A percentile compares a stretch with the other conserved stretches of the same genome.
These are phyloP conservation scores for Paraconiothyrium brasiliense DNA, from an alignment of 2,329 filamentous ascomycete genomes.

Conservation along the genomic window DNA sequence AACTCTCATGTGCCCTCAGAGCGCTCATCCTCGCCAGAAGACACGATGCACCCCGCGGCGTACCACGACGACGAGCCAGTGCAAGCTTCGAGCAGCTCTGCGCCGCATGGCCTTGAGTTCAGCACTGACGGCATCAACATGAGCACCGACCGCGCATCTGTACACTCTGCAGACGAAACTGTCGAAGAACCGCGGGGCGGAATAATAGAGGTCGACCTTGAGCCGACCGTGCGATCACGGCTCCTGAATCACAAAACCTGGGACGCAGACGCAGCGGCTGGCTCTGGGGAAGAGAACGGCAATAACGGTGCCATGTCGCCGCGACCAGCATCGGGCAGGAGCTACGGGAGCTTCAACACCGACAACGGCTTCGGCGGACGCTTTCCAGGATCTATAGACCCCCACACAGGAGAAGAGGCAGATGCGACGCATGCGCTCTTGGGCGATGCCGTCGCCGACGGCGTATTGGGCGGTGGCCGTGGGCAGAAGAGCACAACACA, in stretches of 20 bases:
- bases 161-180: slow-evolving; percentile 36
- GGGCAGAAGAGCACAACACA: slow-evolving; percentile 77
- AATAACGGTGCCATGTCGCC: slow-evolving; percentile 82
- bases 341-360: slow-evolving; percentile 62
- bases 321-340: slow-evolving; percentile 63
- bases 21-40: slow-evolving; percentile 54
- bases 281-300: slow-evolving; percentile 57
- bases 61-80: slow-evolving; percentile 32
- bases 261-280: slow-evolving; percentile 37
- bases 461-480: slow-evolving; percentile 52
- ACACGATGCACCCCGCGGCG: slow-evolving; percentile 43
- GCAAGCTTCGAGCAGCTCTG: slow-evolving; percentile 26
- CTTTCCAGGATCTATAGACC: slow-evolving; percentile 45
- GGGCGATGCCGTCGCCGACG: slow-evolving; percentile 56
- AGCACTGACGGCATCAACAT: slow-evolving; percentile 45
- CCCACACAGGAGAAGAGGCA: slow-evolving; percentile 36
- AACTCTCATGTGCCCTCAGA: slow-evolving; percentile 54
- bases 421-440: slow-evolving; percentile 52
- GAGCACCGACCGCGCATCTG: slow-evolving; percentile 41
- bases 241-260: slow-evolving; percentile 50
- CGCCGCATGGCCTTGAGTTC: slow-evolving; percentile 32
- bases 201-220: slow-evolving; percentile 37
- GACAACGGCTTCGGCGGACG: slow-evolving; percentile 51
- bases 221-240: slow-evolving; percentile 50
- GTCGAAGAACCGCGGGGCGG: slow-evolving; percentile 25